phyloP scores from a whole-genome alignment of 495 filamentous ascomycete species.

The Penicillium taxi region DNA sequence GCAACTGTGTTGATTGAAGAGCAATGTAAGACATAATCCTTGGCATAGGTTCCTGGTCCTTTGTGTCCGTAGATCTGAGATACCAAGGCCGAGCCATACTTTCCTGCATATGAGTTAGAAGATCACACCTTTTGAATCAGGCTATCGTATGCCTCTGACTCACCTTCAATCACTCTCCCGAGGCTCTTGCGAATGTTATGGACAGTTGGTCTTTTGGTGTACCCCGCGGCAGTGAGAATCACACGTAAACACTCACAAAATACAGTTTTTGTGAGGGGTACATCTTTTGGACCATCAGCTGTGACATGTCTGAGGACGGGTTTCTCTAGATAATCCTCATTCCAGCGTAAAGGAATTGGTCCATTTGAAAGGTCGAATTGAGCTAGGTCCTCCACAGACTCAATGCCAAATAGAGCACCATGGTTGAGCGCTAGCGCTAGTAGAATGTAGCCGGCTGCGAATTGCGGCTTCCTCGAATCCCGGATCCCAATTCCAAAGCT shows the following conservation, averaged over 20 bases:
- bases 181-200: slow-evolving; percentile 12
- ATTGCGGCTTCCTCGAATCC: slow-evolving; percentile 13
- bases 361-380: slow-evolving; percentile 10
- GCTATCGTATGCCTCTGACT: background rate
- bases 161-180: slow-evolving; percentile 12
- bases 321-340: slow-evolving; percentile 13
- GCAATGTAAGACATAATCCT: slow-evolving; percentile 14
- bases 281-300: slow-evolving; percentile 14
- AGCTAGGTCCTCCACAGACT: slow-evolving; percentile 10
- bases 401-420: slow-evolving; percentile 13
- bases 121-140: slow-evolving; percentile 23
- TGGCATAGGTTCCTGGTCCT: slow-evolving; percentile 10
- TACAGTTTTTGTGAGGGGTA: slow-evolving; percentile 6
- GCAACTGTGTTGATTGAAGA: slow-evolving; percentile 15
- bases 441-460: slow-evolving; percentile 12
- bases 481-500: slow-evolving; percentile 19
- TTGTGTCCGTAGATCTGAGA: slow-evolving; percentile 15
- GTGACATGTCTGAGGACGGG: slow-evolving; percentile 18
- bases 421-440: slow-evolving; percentile 11
- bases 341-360: slow-evolving; percentile 9
- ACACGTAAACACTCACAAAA: slow-evolving; percentile 10
- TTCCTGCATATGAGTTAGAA: slow-evolving; percentile 8
- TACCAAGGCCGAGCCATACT: slow-evolving; percentile 14
- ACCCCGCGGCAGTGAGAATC: slow-evolving; percentile 10
- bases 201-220: slow-evolving; percentile 6